Evolutionary conservation across 176 grass and related monocot genomes (phyloP), one percentile per base, ranked within the genome.

Genomic region (Raddia distichophylla): DNA sequence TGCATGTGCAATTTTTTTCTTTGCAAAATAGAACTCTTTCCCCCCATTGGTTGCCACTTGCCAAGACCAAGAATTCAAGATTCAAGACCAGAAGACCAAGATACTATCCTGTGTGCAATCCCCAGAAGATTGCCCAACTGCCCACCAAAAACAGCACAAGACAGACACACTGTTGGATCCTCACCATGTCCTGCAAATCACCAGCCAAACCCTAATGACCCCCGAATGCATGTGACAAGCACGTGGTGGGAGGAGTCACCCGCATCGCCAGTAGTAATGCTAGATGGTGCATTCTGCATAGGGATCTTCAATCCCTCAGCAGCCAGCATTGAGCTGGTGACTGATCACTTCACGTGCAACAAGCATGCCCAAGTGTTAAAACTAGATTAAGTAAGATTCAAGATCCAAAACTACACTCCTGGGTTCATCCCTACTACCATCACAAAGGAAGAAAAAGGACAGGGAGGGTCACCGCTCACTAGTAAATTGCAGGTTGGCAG

Each of bases 321-420:
- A 18, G 69, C 64, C 70, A 75, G 15, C 75, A 18, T 69, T 62
- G 69, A 43, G 49, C 64, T 43, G 82, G 76, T 66, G 48, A 69
- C 63, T 80, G 82, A 84, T 76, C 71, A 9, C 37, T 44, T 80
- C 87, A 89, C 76, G 76, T 89, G 82, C 77, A 56, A 80, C 62
- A 60, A 53, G 87, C 69, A 84, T 89, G 87, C 54, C 22, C 68
- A 60, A 68, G 75, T 79, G 51, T 75, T 62, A 87, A 87, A 80
- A 63, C 70, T 49, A 75, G 82, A 89, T 80, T 76, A 85, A 79
- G 87, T 76, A 89, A 80, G 87, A 85, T 85, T 85, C 76, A 85
- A 79, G 76, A 85, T 76, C 82, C 82, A 84, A 84, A 80, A 80
- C 63, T 27, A 60, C 71, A 76, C 32, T 53, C 43, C 10, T 71